A percentile compares a stretch with the other conserved stretches of the same genome.
Evolutionary conservation across 768 basidiomycete genomes (phyloP).

Genomic region (Lactarius indigo): DNA sequence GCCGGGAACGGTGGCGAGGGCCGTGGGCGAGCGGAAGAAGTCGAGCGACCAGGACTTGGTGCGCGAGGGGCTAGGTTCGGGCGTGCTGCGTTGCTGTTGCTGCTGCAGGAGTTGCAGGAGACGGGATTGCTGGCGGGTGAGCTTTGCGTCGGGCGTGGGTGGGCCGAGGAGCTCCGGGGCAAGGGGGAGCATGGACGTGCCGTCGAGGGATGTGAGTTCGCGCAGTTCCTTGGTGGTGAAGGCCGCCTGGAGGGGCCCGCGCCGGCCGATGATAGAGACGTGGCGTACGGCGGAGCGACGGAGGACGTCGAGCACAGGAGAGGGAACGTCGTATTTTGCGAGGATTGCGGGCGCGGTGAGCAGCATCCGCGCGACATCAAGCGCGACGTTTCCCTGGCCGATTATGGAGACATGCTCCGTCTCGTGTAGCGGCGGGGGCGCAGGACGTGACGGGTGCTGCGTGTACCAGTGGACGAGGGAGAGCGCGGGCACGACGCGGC

Average conservation of each 20-base stretch:
- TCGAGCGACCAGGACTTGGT: conserved; percentile 74
- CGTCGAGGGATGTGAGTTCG: conserved; percentile 65
- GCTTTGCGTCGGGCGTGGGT: conserved; percentile 34
- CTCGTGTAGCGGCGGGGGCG: conserved; percentile 61
- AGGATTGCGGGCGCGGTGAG: conserved; percentile 68
- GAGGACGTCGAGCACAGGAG: conserved; percentile 67
- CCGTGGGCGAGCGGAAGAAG: conserved; percentile 70
- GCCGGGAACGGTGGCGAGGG: conserved; percentile 33
- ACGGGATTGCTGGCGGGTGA: conserved; percentile 64
- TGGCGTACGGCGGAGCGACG: conserved; percentile 62
- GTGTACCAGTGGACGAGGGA: conserved; percentile 97
- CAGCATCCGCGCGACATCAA: conserved; percentile 89
- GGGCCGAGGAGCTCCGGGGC: conserved; percentile 41
- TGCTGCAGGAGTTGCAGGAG: conserved; percentile 60
- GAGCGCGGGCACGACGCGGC: conserved; percentile 65
- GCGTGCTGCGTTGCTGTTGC: conserved; percentile 33
- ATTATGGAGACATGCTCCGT: conserved; percentile 75
- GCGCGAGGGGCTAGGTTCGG: conserved; percentile 41
- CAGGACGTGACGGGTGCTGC: conserved; percentile 71
- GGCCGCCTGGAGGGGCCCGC: conserved; percentile 85
- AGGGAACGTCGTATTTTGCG: conserved; percentile 72
- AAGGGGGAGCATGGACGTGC: conserved; percentile 66
- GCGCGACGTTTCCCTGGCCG: conserved; percentile 92
- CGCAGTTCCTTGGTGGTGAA: conserved; percentile 93
- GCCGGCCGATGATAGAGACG: conserved; percentile 78